Evolutionary conservation across 1,139 yeast genomes (phyloP).

Genomic region (Saccharomyces hybrid): DNA sequence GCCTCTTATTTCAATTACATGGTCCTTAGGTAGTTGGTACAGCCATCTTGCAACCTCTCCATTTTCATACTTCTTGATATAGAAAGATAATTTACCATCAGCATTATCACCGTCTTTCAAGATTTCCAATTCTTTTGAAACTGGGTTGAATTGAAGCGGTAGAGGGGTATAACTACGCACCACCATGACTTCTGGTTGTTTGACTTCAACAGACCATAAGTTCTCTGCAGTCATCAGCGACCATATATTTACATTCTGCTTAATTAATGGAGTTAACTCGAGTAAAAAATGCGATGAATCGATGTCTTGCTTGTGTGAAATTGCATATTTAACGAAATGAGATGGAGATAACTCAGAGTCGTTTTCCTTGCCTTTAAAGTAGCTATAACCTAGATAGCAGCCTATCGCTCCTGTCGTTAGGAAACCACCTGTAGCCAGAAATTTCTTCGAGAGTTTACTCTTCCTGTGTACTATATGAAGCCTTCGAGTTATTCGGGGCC

Average conservation of each 20-base stretch:
- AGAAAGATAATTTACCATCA: conserved; percentile 69
- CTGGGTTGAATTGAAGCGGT: conserved; percentile 43
- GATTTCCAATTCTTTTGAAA: conserved; percentile 23
- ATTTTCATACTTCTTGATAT: conserved; percentile 64
- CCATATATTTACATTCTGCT: conserved; percentile 37
- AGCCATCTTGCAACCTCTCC: conserved; percentile 90
- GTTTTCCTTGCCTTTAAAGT: background rate
- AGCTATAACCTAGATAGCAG: background rate
- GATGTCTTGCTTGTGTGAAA: conserved; percentile 61
- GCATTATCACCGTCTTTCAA: conserved; percentile 35
- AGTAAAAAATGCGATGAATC: conserved; percentile 64
- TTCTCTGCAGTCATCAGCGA: conserved; percentile 56
- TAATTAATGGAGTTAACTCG: conserved; percentile 55
- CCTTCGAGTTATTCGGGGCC: background rate
- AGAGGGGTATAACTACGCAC: conserved; percentile 84
- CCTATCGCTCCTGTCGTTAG: background rate
- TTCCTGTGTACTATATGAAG: background rate
- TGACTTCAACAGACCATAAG: conserved; percentile 83
- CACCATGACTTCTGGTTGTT: conserved; percentile 90
- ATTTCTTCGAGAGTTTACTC: background rate
- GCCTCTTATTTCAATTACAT: conserved; percentile 72
- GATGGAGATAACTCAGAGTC: conserved; percentile 35
- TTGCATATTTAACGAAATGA: conserved; percentile 57
- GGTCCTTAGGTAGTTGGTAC: conserved; percentile 50
- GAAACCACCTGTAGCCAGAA: background rate